Evolutionary conservation across 2,329 filamentous ascomycete genomes (phyloP), one percentile per base, ranked within the genome.

Genomic region (Colletotrichum gigasporum): DNA sequence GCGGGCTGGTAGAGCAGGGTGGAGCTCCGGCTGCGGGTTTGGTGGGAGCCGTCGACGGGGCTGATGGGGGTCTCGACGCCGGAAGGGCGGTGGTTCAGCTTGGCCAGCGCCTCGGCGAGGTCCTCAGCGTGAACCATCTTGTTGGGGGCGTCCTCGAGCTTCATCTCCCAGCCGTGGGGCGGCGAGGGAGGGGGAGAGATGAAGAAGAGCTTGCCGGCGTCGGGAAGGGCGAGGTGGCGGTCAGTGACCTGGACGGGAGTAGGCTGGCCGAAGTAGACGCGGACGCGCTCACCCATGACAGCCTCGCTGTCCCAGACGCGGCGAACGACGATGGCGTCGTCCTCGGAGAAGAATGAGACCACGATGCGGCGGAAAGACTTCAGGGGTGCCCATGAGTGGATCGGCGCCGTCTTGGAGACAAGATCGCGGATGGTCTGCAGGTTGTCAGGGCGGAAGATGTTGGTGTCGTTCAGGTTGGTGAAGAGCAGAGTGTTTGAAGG

Each of bases 401-500:
- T 88, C 52, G 88, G 84, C 3, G 91, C 90, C n/a, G 89, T 87
- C 51, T 85, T 77, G 72, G 86, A 81, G 75, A 96, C 89, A 63
- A 93, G 87, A 57, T 89, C 84, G 74, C 89, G 90, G 71, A 95
- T 91, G 65, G 86, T 88, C 71, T 91, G 86, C 63, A 95, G 84
- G 78, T 93, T 93, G 67, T 90, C 85, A 16, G 91, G 83, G 63
- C 87, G 83, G 83, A 95, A 96, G 80, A 93, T 89, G 72, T 91
- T 88, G 63, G 84, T 79, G 69, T 92, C 87, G 73, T 89, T 81
- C 65, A 96, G 87, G 80, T 93, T 93, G 71, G 92, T 96, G 74
- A 96, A 90, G 72, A 96, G 87, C 60, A 96, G 88, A 0, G 92
- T 96, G 82, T 96, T 96, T 69, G 90, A 91, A 5, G 91, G 90